Evolutionary conservation across 768 basidiomycete genomes (phyloP), one percentile per base, ranked within the genome.

Genomic region (Lentinus brumalis): DNA sequence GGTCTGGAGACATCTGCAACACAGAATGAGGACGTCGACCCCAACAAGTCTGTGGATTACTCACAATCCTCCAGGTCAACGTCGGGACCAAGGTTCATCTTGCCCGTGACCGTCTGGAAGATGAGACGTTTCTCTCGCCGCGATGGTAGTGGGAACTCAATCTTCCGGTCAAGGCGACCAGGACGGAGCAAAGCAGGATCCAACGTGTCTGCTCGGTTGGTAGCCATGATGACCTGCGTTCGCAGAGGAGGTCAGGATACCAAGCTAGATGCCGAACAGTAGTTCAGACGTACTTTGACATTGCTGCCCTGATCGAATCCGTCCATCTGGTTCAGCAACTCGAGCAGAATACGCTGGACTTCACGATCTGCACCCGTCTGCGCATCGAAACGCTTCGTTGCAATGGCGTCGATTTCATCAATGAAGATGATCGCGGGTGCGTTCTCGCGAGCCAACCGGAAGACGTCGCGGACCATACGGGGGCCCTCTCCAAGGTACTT

Each of bases 401-500:
- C 97, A 73, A 99, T 99, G 18, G 97, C 96, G 67, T 99, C 97
- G 67, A 96, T 92, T 70, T 96, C 96, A 74, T 98, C 97, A 71
- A 99, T 98, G 80, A 99, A 99, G 76, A 99, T 98, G 72, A 99
- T 99, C 30, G 94, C 88, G 1, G 97, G 97, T 0, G 96, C 82
- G 73, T 99, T 99, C 76, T 99, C 97, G 66, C 97, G 82, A 29
- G 97, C 97, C 50, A 99, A 86, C 59, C 97, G 86, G 83, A 99
- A 99, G 56, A 99, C 97, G 72, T 99, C 97, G 70, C 97, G 89
- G 65, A 99, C 97, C 97, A 99, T 99, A 65, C 97, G 92, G 44
- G 97, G 97, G 38, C 97, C 97, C 80, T 99, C 97, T 69, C 97
- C 97, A 5, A 99, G 86, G 71, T 99, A 99, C 75, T 99, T 99